phyloP scores from a whole-genome alignment of 164 flowering plant genomes.

The Kingdonia uniflora region DNA sequence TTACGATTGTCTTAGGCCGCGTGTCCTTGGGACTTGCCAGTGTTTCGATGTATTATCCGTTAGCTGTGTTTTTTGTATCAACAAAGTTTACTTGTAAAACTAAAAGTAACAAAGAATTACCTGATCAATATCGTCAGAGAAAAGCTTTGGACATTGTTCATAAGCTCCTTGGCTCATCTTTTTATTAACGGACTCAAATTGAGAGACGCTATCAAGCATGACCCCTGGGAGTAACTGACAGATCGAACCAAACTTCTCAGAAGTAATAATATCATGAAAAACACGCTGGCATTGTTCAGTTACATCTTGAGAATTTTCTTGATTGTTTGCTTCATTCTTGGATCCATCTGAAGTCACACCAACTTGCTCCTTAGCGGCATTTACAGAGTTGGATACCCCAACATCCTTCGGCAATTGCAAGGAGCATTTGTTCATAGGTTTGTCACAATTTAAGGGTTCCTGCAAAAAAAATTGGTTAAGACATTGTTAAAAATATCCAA shows the following conservation, averaged over 20 bases:
- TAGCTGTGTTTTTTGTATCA: no score
- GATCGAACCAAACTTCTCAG: conserved; percentile 50
- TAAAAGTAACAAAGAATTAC: conserved; percentile 17
- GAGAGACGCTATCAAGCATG: conserved; percentile 38
- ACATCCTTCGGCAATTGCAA: conserved; percentile 8
- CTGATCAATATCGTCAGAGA: conserved; percentile 60
- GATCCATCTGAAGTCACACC: conserved; percentile 14
- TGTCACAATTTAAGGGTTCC: conserved; percentile 18
- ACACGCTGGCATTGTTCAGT: conserved; percentile 39
- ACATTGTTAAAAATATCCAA: no score
- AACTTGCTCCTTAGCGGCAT: conserved; percentile 9
- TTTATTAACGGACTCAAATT: conserved; percentile 36
- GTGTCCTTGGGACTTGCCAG: not conserved
- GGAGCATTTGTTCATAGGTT: conserved; percentile 7
- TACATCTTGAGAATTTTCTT: conserved; percentile 9
- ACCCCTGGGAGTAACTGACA: conserved; percentile 57
- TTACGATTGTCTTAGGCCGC: not conserved
- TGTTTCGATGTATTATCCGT: no score
- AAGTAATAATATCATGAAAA: conserved; percentile 32
- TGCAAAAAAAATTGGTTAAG: conserved; percentile 14
- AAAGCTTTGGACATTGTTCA: conserved; percentile 52
- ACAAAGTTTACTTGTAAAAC: no score
- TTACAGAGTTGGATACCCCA: conserved; percentile 2
- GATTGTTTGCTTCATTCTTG: conserved; percentile 12
- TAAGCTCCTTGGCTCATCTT: conserved; percentile 64